phyloP scores from a whole-genome alignment of 768 basidiomycete species.

The Boletus fagicola region DNA sequence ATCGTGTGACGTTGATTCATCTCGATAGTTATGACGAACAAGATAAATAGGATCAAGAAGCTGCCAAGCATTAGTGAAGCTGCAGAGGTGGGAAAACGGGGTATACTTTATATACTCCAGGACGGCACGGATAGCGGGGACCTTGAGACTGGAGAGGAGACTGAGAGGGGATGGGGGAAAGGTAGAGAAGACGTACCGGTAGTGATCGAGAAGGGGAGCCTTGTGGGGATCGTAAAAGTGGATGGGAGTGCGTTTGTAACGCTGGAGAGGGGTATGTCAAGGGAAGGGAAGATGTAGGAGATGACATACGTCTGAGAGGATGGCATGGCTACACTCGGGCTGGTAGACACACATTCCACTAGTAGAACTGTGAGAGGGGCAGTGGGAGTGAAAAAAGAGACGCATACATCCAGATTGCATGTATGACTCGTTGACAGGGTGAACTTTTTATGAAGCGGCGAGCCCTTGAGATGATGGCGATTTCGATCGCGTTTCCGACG shows the following conservation, averaged over 20 bases:
- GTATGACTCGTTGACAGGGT: conserved; percentile 87
- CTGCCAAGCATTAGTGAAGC: conserved; percentile 25
- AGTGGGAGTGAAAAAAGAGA: not conserved
- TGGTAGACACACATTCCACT: conserved; percentile 92
- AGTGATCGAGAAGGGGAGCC: conserved; percentile 93
- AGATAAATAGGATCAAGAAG: conserved; percentile 76
- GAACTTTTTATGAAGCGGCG: conserved; percentile 89
- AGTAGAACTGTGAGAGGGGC: conserved; percentile 16
- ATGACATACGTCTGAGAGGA: conserved; percentile 79
- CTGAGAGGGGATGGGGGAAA: not conserved
- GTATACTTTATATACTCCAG: conserved; percentile 83
- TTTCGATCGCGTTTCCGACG: conserved; percentile 90
- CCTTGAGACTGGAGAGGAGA: conserved; percentile 64
- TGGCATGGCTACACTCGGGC: conserved; percentile 81
- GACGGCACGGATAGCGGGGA: conserved; percentile 87
- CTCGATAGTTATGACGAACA: conserved; percentile 81
- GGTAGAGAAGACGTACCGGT: conserved; percentile 54
- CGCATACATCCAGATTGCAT: conserved; percentile 73
- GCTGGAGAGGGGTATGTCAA: conserved; percentile 44
- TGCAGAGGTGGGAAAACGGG: not conserved
- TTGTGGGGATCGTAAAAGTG: conserved; percentile 94
- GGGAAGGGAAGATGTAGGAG: not conserved
- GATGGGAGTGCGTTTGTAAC: conserved; percentile 88
- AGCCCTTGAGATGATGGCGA: conserved; percentile 85
- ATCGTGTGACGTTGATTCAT: conserved; percentile 57